phyloP scores from a whole-genome alignment of 352 stramenopile species.

The Phytophthora sp. region DNA sequence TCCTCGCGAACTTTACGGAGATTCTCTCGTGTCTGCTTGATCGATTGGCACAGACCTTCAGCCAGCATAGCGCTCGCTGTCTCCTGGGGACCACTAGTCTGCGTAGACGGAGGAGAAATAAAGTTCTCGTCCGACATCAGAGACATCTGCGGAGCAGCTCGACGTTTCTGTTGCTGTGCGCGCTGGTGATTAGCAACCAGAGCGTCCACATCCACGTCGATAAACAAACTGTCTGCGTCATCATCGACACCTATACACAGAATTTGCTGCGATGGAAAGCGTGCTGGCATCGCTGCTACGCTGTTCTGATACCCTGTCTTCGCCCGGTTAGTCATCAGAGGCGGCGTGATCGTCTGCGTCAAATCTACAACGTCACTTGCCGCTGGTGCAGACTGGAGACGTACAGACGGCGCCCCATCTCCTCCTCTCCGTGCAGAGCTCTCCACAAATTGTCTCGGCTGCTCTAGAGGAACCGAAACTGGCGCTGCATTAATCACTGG shows the following conservation, averaged over 20 bases:
- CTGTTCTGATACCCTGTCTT: constrained; percentile 13
- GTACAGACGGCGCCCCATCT: constrained; percentile 4
- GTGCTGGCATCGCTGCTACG: neutral
- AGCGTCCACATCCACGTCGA: constrained; percentile 60
- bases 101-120: constrained; percentile 22
- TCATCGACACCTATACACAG: constrained; percentile 22
- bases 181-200: constrained; percentile 55
- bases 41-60: constrained; percentile 50
- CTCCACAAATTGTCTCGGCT: constrained; percentile 2
- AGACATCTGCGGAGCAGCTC: constrained; percentile 1
- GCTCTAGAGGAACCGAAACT: neutral
- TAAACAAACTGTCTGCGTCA: constrained; percentile 40
- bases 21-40: constrained; percentile 68
- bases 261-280: constrained; percentile 4
- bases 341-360: constrained; percentile 17
- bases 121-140: constrained; percentile 12
- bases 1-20: constrained; percentile 76
- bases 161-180: constrained; percentile 33
- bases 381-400: neutral
- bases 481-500: constrained; percentile 26
- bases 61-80: constrained; percentile 20
- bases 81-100: constrained; percentile 27
- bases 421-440: neutral
- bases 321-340: neutral
- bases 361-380: constrained; percentile 38